These are phyloP conservation scores for Tolypocladium guangdongense DNA, from an alignment of 2,329 filamentous ascomycete species.

Conservation along the genomic window DNA sequence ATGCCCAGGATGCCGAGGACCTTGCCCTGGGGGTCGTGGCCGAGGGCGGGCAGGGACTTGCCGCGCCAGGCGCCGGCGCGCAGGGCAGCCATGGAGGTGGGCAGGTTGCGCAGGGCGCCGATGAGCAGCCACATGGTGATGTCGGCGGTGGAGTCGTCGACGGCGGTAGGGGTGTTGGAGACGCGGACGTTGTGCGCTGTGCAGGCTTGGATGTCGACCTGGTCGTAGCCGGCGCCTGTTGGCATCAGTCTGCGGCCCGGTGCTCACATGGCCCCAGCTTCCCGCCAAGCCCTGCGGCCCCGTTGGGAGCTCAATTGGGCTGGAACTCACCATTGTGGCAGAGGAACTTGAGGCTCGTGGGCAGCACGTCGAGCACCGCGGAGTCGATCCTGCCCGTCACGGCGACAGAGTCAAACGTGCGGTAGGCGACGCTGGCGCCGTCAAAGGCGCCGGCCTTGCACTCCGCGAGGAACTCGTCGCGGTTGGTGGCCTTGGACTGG, in stretches of 20 bases:
- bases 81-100: slow-evolving; percentile 52
- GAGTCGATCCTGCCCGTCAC: slow-evolving; percentile 61
- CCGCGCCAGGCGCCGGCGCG: slow-evolving; percentile 61
- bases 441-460: slow-evolving; percentile 55
- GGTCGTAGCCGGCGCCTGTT: slow-evolving; percentile 76
- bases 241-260: background rate
- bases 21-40: slow-evolving; percentile 72
- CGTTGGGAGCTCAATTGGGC: background rate
- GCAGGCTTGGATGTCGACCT: slow-evolving; percentile 65
- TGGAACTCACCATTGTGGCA: slow-evolving; percentile 44
- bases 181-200: slow-evolving; percentile 55
- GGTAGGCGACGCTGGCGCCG: slow-evolving; percentile 53
- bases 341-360: slow-evolving; percentile 43
- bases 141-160: slow-evolving; percentile 77
- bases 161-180: slow-evolving; percentile 71
- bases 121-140: slow-evolving; percentile 71
- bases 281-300: too few relatives aligned
- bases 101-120: slow-evolving; percentile 66
- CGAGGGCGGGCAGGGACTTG: slow-evolving; percentile 41
- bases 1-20: slow-evolving; percentile 72
- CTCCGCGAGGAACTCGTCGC: slow-evolving; percentile 59
- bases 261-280: background rate
- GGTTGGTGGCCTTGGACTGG: slow-evolving; percentile 46
- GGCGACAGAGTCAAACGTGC: slow-evolving; percentile 54
- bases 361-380: slow-evolving; percentile 52